Conservation (phyloP, 2,329 filamentous ascomycete genomes). For the Microcyclosporella mali region DNA sequence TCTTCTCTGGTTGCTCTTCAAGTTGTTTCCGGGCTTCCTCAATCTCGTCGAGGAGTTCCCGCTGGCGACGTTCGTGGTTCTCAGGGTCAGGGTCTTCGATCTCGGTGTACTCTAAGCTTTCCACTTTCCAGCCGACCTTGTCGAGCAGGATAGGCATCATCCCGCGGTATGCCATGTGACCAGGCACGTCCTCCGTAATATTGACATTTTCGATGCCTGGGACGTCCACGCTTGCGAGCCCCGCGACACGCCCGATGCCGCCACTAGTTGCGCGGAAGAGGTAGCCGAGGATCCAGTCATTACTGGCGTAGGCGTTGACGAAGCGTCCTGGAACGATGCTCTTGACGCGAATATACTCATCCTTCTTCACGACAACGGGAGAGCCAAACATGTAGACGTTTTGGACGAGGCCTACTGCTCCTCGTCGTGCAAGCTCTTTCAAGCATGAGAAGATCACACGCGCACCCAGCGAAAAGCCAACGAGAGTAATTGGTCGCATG, state of each 20-base stretch:
- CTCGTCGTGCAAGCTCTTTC: constrained; percentile 75
- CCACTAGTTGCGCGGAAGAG: constrained; percentile 91
- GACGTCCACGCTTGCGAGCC: constrained; percentile 72
- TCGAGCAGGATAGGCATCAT: constrained; percentile 85
- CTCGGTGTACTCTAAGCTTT: constrained; percentile 89
- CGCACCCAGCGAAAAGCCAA: constrained; percentile 89
- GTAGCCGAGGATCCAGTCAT: constrained; percentile 94
- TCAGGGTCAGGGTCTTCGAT: constrained; percentile 97
- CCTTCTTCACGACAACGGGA: constrained; percentile 82
- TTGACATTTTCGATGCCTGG: constrained; percentile 83
- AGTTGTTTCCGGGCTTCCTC: constrained; percentile 86
- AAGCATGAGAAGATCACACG: constrained; percentile 90
- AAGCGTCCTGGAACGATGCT: constrained; percentile 89
- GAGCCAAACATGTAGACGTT: constrained; percentile 95
- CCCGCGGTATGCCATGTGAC: constrained; percentile 93
- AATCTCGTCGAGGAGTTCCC: constrained; percentile 92
- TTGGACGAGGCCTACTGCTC: constrained; percentile 80
- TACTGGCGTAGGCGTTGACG: constrained; percentile 86
- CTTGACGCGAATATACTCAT: constrained; percentile 75
- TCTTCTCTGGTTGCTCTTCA: constrained; percentile 67
- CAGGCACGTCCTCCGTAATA: constrained; percentile 75
- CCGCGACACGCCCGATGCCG: constrained; percentile 82
- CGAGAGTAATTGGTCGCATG: constrained; percentile 81
- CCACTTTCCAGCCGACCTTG: constrained; percentile 83
- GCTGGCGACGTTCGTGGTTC: constrained; percentile 77